Evolutionary conservation across 805 yeast genomes (phyloP).

Genomic region (Cyberlindnera euphorbiiphila): DNA sequence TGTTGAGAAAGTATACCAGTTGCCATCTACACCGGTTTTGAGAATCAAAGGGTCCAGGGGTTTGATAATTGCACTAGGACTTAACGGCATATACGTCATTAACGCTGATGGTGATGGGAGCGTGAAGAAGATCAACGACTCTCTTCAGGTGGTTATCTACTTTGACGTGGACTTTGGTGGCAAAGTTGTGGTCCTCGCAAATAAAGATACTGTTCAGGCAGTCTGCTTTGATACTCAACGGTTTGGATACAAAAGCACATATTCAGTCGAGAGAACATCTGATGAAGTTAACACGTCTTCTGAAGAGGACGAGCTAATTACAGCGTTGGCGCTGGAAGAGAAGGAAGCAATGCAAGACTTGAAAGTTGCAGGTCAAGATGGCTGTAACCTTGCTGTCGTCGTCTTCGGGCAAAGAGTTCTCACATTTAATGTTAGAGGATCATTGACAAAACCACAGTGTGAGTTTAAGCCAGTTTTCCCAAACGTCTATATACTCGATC

Average conservation of each 20-base stretch:
- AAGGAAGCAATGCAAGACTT: constrained; percentile 8
- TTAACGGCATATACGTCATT: constrained; percentile 6
- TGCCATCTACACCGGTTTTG: constrained; percentile 7
- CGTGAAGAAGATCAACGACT: constrained; percentile 6
- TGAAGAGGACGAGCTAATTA: constrained; percentile 10
- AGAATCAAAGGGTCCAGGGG: constrained; percentile 13
- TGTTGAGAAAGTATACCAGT: constrained; percentile 7
- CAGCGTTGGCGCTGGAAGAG: constrained; percentile 17
- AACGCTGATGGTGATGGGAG: constrained; percentile 2
- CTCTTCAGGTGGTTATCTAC: neutral
- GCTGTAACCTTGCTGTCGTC: constrained; percentile 23
- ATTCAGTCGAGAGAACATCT: constrained; percentile 1
- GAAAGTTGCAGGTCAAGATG: constrained; percentile 27
- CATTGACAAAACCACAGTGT: constrained; percentile 1
- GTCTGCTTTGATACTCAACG: constrained; percentile 13
- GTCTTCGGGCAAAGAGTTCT: constrained; percentile 12
- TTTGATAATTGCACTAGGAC: constrained; percentile 11
- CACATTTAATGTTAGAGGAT: constrained; percentile 17
- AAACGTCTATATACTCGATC: constrained; percentile 4
- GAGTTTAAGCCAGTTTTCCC: constrained; percentile 5
- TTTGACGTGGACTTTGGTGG: constrained; percentile 27
- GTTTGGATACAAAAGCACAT: constrained; percentile 13
- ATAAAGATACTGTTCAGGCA: constrained; percentile 2
- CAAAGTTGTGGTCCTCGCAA: constrained; percentile 14
- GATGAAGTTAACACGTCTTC: too few species aligned